Base-by-base conservation (phyloP, 805 yeast genomes). In the Gaillardinia entomophila region DNA sequence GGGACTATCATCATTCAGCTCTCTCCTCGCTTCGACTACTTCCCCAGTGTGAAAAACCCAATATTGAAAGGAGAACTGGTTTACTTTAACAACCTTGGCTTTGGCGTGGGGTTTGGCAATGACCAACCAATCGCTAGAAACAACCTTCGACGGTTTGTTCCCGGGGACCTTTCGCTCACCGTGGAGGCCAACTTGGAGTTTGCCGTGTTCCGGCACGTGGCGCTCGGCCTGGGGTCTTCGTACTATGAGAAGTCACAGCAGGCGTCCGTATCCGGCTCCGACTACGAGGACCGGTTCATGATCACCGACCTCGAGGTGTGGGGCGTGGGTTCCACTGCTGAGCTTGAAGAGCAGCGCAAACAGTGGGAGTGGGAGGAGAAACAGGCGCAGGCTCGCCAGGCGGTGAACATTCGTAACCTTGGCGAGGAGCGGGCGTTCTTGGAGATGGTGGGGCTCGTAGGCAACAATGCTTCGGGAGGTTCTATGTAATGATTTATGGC, bases 291-390 rank as follows among this genome's bases (percentile, higher is more conserved):
- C 38, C 61, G 86, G 31, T 77, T 90, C 46, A 51, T 70, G 34
- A 74, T 90, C 6, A 75, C 79, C 4, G 89, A 82, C 42, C 60
- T 89, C 16, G 96, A 89, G 51, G 95, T 88, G 0, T 84, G 92
- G 89, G 97, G 97, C 0, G 73, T 87, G 36, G 97, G 97, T 1
- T 77, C 85, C 6, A 77, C 73, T 7, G 75, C 79, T 38, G 95
- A 86, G 43, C 60, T 88, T 29, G 80, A 73, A 19, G 89, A 82
- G 40, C 96, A 89, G 57, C 64, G 71, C 28, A 75, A 73, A 46
- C 73, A 73, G 38, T 83, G 95, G 92, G 88, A 81, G 45, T 88
- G 96, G 96, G 97, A 90, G 51, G 82, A 81, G 49, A 66, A 77
- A 30, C 96, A 87, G 51, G 95, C 95, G 0, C 73, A 77, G 44